Evolutionary conservation across 352 stramenopile genomes (phyloP).

Genomic region (Ophiocytium majus): DNA sequence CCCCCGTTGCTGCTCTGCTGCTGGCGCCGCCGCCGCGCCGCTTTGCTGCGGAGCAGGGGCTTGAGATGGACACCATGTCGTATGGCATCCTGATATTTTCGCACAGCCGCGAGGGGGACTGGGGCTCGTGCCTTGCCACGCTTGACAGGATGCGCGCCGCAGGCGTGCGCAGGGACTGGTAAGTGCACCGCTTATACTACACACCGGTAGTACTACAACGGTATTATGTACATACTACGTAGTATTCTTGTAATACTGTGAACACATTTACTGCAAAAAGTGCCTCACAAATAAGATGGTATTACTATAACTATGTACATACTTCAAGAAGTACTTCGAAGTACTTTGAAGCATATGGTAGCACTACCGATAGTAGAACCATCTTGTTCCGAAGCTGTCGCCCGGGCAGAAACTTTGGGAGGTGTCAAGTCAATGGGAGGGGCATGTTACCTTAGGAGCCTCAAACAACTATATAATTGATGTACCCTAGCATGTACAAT

Average conservation of each 20-base stretch:
- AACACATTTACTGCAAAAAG: background rate
- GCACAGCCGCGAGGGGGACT: slow-evolving; percentile 39
- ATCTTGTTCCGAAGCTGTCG: no score
- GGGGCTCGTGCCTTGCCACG: slow-evolving; percentile 27
- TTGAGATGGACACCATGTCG: slow-evolving; percentile 51
- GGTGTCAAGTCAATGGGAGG: no score
- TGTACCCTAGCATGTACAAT: no score
- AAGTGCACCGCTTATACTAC: no score
- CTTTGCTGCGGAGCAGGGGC: slow-evolving; percentile 32
- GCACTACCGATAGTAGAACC: no score
- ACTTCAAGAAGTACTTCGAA: background rate
- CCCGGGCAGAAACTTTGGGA: no score
- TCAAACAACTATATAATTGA: no score
- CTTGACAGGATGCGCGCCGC: slow-evolving; percentile 29
- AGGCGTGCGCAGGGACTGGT: slow-evolving; percentile 16
- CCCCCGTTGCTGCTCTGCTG: background rate
- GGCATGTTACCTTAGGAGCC: no score
- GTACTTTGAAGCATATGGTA: background rate
- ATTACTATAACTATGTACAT: no score
- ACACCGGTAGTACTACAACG: background rate
- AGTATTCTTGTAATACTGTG: background rate
- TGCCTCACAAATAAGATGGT: background rate
- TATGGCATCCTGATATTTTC: slow-evolving; percentile 50
- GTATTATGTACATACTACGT: background rate
- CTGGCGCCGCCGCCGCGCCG: background rate